A percentile compares a stretch with the other conserved stretches of the same genome.
Evolutionary conservation across 108 stramenopile genomes (phyloP).

Genomic region (Fragilaria radians): DNA sequence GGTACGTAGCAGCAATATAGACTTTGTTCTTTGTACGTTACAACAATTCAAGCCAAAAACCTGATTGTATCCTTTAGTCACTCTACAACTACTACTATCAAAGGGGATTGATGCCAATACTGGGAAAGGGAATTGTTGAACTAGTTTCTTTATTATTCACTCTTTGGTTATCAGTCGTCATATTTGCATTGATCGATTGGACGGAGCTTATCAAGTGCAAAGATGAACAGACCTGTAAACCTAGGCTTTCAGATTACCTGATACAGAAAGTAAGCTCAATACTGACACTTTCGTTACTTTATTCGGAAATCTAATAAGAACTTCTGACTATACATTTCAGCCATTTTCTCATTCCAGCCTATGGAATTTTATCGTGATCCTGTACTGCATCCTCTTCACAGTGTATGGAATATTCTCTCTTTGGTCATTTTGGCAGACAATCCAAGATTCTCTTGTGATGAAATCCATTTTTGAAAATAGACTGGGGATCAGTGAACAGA

Average conservation of each 20-base stretch:
- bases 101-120: conserved; percentile 81
- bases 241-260: conserved; percentile 19
- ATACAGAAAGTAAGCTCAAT: conserved; percentile 5
- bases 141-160: conserved; percentile 85
- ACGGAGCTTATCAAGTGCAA: conserved; percentile 55
- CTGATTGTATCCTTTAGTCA: conserved; percentile 5
- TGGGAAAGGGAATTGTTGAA: conserved; percentile 78
- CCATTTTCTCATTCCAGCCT: conserved; percentile 4
- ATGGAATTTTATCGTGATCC: conserved; percentile 28
- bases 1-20: conserved; percentile 5
- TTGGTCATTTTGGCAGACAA: conserved; percentile 40
- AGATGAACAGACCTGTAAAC: conserved; percentile 76
- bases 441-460: conserved; percentile 46
- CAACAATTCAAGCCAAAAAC: too few species aligned
- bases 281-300: neutral
- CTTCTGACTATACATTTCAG: too few species aligned
- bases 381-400: conserved; percentile 51
- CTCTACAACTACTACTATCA: conserved; percentile 90
- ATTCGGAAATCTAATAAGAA: too few species aligned
- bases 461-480: conserved; percentile 65
- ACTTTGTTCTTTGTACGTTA: too few species aligned
- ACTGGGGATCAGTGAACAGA: conserved; percentile 53
- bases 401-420: conserved; percentile 45
- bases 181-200: conserved; percentile 90
- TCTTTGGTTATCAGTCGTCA: conserved; percentile 70